Conservation (phyloP, 306 rosid genomes). For the Prinsepia uniflora region DNA sequence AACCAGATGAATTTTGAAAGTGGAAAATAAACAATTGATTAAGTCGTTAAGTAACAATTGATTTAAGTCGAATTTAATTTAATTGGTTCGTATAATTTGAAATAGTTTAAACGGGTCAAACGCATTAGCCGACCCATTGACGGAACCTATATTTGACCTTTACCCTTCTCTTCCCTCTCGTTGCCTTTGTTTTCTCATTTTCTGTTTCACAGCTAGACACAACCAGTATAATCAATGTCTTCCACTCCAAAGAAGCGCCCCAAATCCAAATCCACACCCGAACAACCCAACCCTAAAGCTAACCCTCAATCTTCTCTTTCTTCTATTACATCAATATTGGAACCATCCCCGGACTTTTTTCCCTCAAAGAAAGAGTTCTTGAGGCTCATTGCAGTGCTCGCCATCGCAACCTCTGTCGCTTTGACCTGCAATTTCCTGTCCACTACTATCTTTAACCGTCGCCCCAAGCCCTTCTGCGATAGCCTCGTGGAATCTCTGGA, state of each 20-base stretch:
- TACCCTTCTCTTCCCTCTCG: too few species aligned
- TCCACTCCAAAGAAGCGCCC: constrained; percentile 38
- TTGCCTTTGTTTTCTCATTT: not conserved
- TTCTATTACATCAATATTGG: constrained; percentile 36
- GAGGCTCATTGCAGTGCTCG: constrained; percentile 42
- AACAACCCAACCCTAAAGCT: constrained; percentile 1
- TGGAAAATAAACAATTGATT: too few species aligned
- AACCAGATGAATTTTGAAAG: too few species aligned
- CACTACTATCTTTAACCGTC: constrained; percentile 34
- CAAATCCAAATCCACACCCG: constrained; percentile 19
- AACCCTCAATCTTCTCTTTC: constrained; percentile 3
- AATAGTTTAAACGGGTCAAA: too few species aligned
- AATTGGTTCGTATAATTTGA: too few species aligned
- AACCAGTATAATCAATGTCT: constrained; percentile 19
- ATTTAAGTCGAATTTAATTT: too few species aligned
- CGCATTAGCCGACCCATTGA: too few species aligned
- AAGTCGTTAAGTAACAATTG: too few species aligned
- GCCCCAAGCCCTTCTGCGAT: constrained; percentile 59
- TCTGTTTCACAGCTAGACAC: not conserved
- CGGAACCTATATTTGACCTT: too few species aligned
- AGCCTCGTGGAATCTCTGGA: constrained; percentile 29
- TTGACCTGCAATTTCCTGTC: constrained; percentile 44
- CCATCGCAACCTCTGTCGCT: constrained; percentile 52
- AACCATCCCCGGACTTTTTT: constrained; percentile 56
- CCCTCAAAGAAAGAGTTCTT: constrained; percentile 62